Conservation (phyloP, 495 filamentous ascomycete species). For the Cercophora sp. region DNA sequence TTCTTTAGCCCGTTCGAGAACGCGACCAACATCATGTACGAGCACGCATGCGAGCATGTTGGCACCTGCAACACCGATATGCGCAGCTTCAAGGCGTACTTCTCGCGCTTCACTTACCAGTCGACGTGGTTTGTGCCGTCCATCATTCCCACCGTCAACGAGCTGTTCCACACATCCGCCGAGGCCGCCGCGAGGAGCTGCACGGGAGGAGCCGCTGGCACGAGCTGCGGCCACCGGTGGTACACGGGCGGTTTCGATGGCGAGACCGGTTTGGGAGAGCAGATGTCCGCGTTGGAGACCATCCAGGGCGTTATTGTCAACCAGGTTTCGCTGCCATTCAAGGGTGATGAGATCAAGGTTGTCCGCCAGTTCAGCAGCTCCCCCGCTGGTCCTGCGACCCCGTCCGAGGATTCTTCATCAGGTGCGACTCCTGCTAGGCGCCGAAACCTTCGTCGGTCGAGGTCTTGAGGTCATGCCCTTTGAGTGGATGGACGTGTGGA, state of each 20-base stretch:
- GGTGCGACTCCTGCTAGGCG: not conserved
- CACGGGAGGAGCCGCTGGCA: conserved; percentile 51
- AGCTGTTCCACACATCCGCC: conserved; percentile 55
- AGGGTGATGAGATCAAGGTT: conserved; percentile 39
- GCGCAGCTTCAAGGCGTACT: conserved; percentile 75
- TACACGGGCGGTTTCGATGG: conserved; percentile 59
- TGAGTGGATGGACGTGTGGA: too few species aligned
- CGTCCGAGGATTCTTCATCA: conserved; percentile 5
- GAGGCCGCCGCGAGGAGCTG: conserved; percentile 63
- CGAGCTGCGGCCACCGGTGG: conserved; percentile 70
- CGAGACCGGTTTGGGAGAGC: conserved; percentile 58
- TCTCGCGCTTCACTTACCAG: conserved; percentile 68
- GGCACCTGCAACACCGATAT: conserved; percentile 65
- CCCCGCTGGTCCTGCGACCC: not conserved
- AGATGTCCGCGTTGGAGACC: conserved; percentile 67
- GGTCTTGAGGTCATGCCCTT: too few species aligned
- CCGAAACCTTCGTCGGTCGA: not conserved
- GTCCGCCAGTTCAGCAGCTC: conserved; percentile 25
- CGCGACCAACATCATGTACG: conserved; percentile 57
- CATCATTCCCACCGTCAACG: conserved; percentile 47
- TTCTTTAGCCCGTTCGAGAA: conserved; percentile 48
- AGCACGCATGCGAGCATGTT: conserved; percentile 67
- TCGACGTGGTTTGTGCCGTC: conserved; percentile 58
- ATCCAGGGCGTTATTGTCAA: conserved; percentile 54
- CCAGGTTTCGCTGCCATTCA: conserved; percentile 34